Evolutionary conservation across 2,329 filamentous ascomycete genomes (phyloP).

Genomic region (Fusarium burgessii): DNA sequence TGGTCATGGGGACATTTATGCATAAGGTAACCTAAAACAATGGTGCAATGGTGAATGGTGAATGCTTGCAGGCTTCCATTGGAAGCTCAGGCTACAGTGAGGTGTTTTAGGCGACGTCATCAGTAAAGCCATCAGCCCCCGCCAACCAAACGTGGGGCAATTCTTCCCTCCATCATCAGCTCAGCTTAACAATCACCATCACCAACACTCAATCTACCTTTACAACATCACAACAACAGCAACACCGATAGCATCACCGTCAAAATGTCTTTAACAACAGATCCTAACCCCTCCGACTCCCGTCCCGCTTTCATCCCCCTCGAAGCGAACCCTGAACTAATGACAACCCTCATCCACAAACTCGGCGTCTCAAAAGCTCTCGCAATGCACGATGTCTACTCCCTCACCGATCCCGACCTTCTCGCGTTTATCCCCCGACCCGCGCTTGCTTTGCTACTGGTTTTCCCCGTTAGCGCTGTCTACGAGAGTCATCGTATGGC

Average conservation of each 20-base stretch:
- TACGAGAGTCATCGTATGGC: slow-evolving; percentile 82
- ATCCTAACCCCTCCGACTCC: slow-evolving; percentile 55
- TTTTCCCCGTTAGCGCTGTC: slow-evolving; percentile 84
- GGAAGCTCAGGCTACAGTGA: no score
- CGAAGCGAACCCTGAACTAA: slow-evolving; percentile 86
- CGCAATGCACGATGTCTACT: slow-evolving; percentile 91
- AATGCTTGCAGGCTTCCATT: no score
- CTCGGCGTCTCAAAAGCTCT: slow-evolving; percentile 85
- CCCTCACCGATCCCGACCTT: slow-evolving; percentile 85
- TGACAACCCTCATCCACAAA: slow-evolving; percentile 83
- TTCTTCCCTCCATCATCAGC: neutral
- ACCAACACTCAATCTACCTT: neutral
- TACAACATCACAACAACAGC: no score
- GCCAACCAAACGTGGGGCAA: slow-evolving; percentile 21
- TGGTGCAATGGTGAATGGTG: no score
- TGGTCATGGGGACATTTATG: neutral
- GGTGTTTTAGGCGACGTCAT: slow-evolving; percentile 31
- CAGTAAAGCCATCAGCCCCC: slow-evolving; percentile 10
- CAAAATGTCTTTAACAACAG: slow-evolving; percentile 51
- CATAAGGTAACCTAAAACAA: neutral
- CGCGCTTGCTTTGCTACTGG: slow-evolving; percentile 87
- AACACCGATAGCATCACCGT: neutral
- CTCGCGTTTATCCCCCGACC: slow-evolving; percentile 90
- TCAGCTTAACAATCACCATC: neutral
- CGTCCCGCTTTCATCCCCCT: slow-evolving; percentile 68